Evolutionary conservation across 2,329 filamentous ascomycete species (phyloP), one percentile per base, ranked within the genome.

Genomic region (Microdochium bolleyi): DNA sequence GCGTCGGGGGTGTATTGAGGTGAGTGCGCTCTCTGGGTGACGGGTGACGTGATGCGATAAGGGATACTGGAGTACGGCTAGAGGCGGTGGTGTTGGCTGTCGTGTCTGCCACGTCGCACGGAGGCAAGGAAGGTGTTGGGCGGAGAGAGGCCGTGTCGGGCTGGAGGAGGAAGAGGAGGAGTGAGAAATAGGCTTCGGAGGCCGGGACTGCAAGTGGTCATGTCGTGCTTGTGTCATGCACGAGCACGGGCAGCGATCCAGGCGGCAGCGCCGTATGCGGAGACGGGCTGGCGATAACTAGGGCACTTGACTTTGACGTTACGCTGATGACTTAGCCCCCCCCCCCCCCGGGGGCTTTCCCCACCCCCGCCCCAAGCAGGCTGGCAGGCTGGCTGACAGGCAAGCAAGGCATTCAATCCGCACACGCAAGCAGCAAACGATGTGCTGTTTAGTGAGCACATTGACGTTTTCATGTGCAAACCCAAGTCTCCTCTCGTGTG

Each of bases 191-290:
- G 41, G 41, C 41, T 46, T 22, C 8, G 41, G 41, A 7, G 19
- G 16, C 13, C 19, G 41, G 19, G 41, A 10, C 9, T 3, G 41
- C 41, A 22, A 19, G 41, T 19, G 19, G 41, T 16, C 41, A 46
- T 46, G 41, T 46, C 41, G 41, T 46, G 41, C 41, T 19, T 46
- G 41, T 46, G 41, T 46, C 41, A 46, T 46, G 41, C 41, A 46
- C 41, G 7, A 19, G 27, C 27, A 30, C 27, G 13, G 19, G n/a
- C 41, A 46, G 16, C n/a, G 10, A 19, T 16, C 27, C 27, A 30
- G 27, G 27, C 27, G 27, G 11, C 27, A 30, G 27, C 27, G 27
- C 37, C 41, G 41, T 24, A 22, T 46, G 41, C 41, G 41, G 41
- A 46, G 41, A 10, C 37, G n/a, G n/a, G n/a, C n/a, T n/a, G n/a